phyloP scores from a whole-genome alignment of 257 asterid genomes.

The Sherardia arvensis region DNA sequence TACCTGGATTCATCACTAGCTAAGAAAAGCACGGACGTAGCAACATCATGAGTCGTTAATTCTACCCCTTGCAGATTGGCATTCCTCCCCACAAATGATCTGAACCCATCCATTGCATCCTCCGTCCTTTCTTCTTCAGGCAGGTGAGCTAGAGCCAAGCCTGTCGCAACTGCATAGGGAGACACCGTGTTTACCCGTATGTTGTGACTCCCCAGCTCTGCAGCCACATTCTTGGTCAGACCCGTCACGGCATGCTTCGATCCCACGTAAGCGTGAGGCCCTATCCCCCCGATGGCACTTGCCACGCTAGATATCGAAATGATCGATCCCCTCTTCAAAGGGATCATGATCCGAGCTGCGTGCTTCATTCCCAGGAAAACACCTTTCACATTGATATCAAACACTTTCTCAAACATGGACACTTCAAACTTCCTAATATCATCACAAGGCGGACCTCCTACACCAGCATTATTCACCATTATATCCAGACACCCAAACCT shows the following conservation, averaged over 20 bases:
- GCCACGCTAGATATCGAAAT: slow-evolving; percentile 61
- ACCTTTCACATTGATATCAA: slow-evolving; percentile 67
- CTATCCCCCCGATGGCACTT: slow-evolving; percentile 40
- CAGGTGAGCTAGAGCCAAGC: slow-evolving; percentile 53
- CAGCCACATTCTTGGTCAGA: slow-evolving; percentile 73
- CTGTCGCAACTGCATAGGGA: slow-evolving; percentile 74
- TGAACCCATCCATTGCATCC: slow-evolving; percentile 54
- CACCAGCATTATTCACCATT: slow-evolving; percentile 87
- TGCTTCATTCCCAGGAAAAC: slow-evolving; percentile 90
- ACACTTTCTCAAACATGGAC: slow-evolving; percentile 49
- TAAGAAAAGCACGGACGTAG: slow-evolving; percentile 68
- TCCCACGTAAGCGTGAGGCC: slow-evolving; percentile 68
- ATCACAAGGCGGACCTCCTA: slow-evolving; percentile 54
- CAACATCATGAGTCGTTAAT: slow-evolving; percentile 55
- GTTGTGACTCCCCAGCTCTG: slow-evolving; percentile 81
- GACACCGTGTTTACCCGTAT: slow-evolving; percentile 82
- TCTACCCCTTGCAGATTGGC: slow-evolving; percentile 87
- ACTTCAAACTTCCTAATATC: slow-evolving; percentile 68
- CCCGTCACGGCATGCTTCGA: slow-evolving; percentile 90
- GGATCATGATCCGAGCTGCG: slow-evolving; percentile 85
- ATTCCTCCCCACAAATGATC: slow-evolving; percentile 34
- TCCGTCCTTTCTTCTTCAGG: slow-evolving; percentile 74
- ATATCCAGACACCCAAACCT: slow-evolving; percentile 74
- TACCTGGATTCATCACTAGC: slow-evolving; percentile 87
- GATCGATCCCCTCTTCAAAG: slow-evolving; percentile 64